Evolutionary conservation across 2,329 filamentous ascomycete species (phyloP).

Genomic region (Neofusicoccum umdonicola): DNA sequence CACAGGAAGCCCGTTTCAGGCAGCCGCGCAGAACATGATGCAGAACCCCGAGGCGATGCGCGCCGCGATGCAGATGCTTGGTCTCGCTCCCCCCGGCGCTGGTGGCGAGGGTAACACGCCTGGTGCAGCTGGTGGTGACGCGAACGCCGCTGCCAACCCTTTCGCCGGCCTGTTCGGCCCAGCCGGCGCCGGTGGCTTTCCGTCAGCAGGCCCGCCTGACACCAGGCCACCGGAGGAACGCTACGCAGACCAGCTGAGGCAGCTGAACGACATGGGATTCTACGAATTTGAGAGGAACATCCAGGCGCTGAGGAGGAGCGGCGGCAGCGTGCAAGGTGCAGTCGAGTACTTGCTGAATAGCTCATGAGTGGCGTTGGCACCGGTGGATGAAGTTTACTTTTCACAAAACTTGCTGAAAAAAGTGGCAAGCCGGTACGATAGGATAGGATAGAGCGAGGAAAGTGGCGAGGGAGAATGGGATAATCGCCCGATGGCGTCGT

Average conservation of each 20-base stretch:
- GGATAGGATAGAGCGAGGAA: neutral
- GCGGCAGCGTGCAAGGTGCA: slow-evolving; percentile 91
- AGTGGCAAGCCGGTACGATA: neutral
- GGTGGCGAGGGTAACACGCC: slow-evolving; percentile 36
- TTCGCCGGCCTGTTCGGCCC: slow-evolving; percentile 43
- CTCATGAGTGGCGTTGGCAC: neutral
- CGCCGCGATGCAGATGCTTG: slow-evolving; percentile 55
- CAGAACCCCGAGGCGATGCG: slow-evolving; percentile 59
- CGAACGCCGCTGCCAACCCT: slow-evolving; percentile 45
- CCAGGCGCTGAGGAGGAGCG: slow-evolving; percentile 79
- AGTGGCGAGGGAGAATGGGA: neutral
- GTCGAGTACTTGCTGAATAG: slow-evolving; percentile 64
- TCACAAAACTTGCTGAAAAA: neutral
- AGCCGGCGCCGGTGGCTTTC: slow-evolving; percentile 22
- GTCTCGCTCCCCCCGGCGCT: slow-evolving; percentile 36
- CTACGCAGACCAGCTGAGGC: slow-evolving; percentile 83
- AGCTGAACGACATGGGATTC: slow-evolving; percentile 99
- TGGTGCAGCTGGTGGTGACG: slow-evolving; percentile 39
- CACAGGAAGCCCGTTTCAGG: slow-evolving; percentile 51
- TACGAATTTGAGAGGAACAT: slow-evolving; percentile 95
- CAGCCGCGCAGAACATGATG: slow-evolving; percentile 48
- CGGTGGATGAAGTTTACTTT: neutral
- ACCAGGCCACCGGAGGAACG: slow-evolving; percentile 89
- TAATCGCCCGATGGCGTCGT: neutral
- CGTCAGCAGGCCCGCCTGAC: slow-evolving; percentile 60